phyloP scores from a whole-genome alignment of 2,329 filamentous ascomycete species.

The Ceratocystis lukuohia region DNA sequence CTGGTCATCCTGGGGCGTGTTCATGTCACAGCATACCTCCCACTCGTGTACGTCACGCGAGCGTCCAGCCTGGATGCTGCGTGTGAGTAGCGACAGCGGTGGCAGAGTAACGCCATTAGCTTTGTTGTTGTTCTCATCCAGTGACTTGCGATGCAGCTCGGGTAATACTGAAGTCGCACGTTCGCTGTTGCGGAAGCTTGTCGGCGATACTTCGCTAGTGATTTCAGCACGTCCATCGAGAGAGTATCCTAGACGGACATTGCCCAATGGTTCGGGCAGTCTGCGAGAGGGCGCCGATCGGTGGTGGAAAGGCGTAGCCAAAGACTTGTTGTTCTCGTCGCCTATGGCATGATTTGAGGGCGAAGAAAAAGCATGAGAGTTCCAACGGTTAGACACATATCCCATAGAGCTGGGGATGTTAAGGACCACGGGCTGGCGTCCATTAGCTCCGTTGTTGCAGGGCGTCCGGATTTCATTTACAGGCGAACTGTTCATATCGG shows the following conservation, averaged over 20 bases:
- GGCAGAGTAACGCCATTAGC: conserved; percentile 45
- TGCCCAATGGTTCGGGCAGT: conserved; percentile 19
- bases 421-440: conserved; percentile 9
- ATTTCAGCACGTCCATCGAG: conserved; percentile 85
- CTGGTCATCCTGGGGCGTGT: conserved; percentile 51
- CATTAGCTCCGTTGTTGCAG: conserved; percentile 8
- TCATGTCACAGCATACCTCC: conserved; percentile 80
- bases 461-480: conserved; percentile 19
- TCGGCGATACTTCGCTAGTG: conserved; percentile 56
- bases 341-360: conserved; percentile 31
- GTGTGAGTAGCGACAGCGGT: conserved; percentile 39
- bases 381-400: conserved; percentile 45
- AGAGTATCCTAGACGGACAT: conserved; percentile 65
- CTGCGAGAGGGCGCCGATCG: background rate
- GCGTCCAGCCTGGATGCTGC: conserved; percentile 46
- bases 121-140: conserved; percentile 40
- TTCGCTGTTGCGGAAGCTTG: conserved; percentile 39
- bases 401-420: conserved; percentile 33
- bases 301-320: background rate
- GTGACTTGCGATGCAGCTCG: conserved; percentile 30
- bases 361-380: conserved; percentile 37
- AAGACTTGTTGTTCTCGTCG: conserved; percentile 23
- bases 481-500: conserved; percentile 16
- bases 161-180: conserved; percentile 31
- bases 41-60: conserved; percentile 80